Base-by-base conservation (phyloP, 1,284 basidiomycete genomes). In the Puccinia triticina region DNA sequence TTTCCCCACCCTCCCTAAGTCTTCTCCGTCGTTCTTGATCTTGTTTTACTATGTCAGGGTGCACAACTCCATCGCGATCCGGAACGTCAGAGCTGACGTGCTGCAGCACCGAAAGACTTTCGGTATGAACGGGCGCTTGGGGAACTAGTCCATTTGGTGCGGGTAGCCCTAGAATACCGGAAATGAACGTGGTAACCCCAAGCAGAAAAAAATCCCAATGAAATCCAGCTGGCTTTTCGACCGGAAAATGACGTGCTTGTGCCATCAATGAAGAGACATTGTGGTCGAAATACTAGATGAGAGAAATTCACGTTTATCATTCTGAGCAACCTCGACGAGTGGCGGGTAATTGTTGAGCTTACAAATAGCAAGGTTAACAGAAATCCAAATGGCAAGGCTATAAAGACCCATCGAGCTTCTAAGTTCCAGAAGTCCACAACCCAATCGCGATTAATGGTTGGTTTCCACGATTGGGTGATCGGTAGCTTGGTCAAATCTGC, bases 41-140 rank as follows among this genome's bases (percentile, higher is more conserved):
- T 90, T 90, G 12, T 87, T 85, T 29, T 90, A 86, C 37, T 88
- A 88, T 83, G 89, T 91, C 50, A 84, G 72, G 1, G 88, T 87
- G 21, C 85, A 88, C 0, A 83, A 82, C 57, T 84, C 83, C 72
- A 83, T 76, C 7, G 67, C 80, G 26, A 84, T 84, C 14, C 50
- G 82, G 53, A 48, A 50, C 55, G 21, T 43, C 71, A 10, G 64
- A 83, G 50, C 85, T 84, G 14, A 86, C 85, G 37, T 87, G 87
- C 40, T 92, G 91, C 90, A 94, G 92, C 57, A 96, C 90, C 23
- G 93, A 89, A 0, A 99, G 90, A 10, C 94, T 93, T 18, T 91
- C 91, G 0, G 96, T 98, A 85, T 98, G 95, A 34, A 97, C 93
- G 0, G 96, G 96, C 0, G 96, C 96, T 88, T 98, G 96, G 0